These are phyloP conservation scores for Xylaria sp. DNA, from an alignment of 2,329 filamentous ascomycete genomes.

Conservation along the genomic window DNA sequence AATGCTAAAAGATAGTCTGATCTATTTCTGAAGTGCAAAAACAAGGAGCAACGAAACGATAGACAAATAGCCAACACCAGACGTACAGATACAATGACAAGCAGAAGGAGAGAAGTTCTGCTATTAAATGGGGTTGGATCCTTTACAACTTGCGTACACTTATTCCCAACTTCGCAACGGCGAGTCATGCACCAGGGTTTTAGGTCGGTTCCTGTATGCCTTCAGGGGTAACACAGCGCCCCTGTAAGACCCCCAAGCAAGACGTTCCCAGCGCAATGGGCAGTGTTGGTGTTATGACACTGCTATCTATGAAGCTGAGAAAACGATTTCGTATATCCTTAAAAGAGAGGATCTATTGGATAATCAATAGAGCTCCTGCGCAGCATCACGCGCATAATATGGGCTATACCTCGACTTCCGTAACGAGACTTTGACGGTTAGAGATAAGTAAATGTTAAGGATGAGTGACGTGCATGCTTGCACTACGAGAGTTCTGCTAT, in stretches of 20 bases:
- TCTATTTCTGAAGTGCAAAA: neutral
- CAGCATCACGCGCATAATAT: neutral
- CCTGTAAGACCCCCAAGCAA: conserved; percentile 5
- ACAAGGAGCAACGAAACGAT: neutral
- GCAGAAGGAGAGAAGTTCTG: neutral
- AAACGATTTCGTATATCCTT: neutral
- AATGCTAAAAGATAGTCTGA: neutral
- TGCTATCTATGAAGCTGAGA: neutral
- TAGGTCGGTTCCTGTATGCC: conserved; percentile 2
- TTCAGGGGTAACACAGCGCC: conserved; percentile 24
- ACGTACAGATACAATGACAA: neutral
- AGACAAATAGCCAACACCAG: neutral
- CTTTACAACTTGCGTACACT: neutral
- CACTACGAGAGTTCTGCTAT: too few relatives aligned
- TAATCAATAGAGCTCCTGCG: neutral
- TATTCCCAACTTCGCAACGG: neutral
- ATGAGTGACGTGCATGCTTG: neutral
- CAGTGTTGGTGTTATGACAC: too few relatives aligned
- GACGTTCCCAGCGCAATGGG: neutral
- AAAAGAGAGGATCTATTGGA: neutral
- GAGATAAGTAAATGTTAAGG: neutral
- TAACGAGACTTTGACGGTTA: neutral
- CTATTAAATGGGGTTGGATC: neutral
- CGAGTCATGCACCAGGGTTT: neutral
- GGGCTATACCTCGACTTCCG: neutral